Percentiles rank a stretch among this genome's conserved stretches.
phyloP scores from a whole-genome alignment of 352 stramenopile species.

The Thalassiosira ordinaria region DNA sequence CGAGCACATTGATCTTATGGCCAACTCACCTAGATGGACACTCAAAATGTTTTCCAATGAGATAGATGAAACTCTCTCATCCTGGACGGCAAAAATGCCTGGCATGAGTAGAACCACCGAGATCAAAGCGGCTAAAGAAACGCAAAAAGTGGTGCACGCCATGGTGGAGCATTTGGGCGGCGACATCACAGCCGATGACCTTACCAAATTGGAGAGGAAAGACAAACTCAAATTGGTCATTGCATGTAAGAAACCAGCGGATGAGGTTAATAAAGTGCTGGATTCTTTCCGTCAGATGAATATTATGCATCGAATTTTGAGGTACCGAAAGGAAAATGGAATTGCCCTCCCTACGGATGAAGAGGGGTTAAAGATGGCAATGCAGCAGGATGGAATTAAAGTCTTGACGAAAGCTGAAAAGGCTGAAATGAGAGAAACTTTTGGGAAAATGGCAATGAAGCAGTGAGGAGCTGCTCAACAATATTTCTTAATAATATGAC shows the following conservation, averaged over 20 bases:
- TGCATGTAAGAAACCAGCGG: constrained; percentile 54
- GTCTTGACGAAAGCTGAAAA: constrained; percentile 69
- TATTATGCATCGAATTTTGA: constrained; percentile 80
- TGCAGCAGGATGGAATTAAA: constrained; percentile 71
- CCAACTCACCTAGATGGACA: constrained; percentile 65
- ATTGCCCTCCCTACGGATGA: constrained; percentile 67
- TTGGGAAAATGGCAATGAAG: too few relatives aligned
- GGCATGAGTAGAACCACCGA: constrained; percentile 58
- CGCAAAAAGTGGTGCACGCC: constrained; percentile 52
- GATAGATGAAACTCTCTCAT: constrained; percentile 58
- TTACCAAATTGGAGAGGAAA: constrained; percentile 61
- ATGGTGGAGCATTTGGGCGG: constrained; percentile 67
- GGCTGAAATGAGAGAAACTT: constrained; percentile 49
- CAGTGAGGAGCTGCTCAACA: too few relatives aligned
- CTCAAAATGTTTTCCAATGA: constrained; percentile 69
- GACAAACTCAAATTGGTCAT: constrained; percentile 70
- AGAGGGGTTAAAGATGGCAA: constrained; percentile 61
- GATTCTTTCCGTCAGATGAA: constrained; percentile 76
- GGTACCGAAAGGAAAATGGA: constrained; percentile 70
- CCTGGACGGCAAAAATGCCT: constrained; percentile 71
- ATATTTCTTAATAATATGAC: too few relatives aligned
- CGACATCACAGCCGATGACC: constrained; percentile 53
- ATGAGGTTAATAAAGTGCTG: constrained; percentile 73
- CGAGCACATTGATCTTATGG: constrained; percentile 70
- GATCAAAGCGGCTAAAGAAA: constrained; percentile 69